Evolutionary conservation across 2,329 filamentous ascomycete genomes (phyloP).

Genomic region (Geosmithia putterillii): DNA sequence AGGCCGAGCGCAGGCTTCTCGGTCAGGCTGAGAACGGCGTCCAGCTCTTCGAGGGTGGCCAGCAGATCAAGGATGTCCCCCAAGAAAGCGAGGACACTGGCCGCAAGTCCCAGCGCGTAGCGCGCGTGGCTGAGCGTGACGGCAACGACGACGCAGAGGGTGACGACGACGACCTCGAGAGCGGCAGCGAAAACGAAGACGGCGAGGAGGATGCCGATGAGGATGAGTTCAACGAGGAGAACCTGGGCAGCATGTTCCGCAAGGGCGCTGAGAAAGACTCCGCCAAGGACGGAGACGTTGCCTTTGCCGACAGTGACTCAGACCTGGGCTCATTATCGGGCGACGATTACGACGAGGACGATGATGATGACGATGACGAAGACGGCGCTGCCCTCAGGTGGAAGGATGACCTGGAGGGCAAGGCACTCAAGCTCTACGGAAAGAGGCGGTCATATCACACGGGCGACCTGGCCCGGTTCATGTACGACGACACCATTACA

Average conservation of each 20-base stretch:
- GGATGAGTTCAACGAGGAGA: conserved; percentile 44
- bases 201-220: conserved; percentile 41
- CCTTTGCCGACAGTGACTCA: conserved; percentile 93
- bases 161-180: conserved; percentile 35
- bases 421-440: conserved; percentile 59
- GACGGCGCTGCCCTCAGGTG: conserved; percentile 66
- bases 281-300: conserved; percentile 55
- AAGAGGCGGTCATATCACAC: conserved; percentile 63
- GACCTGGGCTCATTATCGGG: conserved; percentile 78
- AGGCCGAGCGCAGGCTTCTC: conserved; percentile 68
- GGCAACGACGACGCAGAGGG: conserved; percentile 46
- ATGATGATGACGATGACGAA: conserved; percentile 41
- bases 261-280: conserved; percentile 35
- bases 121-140: conserved; percentile 47
- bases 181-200: conserved; percentile 38
- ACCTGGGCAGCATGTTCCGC: conserved; percentile 48
- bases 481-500: conserved; percentile 75
- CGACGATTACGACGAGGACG: conserved; percentile 29
- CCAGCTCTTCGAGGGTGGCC: conserved; percentile 71
- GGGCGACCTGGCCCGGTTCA: conserved; percentile 69
- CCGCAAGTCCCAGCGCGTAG: conserved; percentile 44
- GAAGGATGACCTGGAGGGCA: conserved; percentile 78
- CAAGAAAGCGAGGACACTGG: conserved; percentile 40
- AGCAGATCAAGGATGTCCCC: conserved; percentile 47
- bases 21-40: conserved; percentile 75